These are phyloP conservation scores for Heterococcus sp. DNA, from an alignment of 108 stramenopile genomes.

Conservation along the genomic window DNA sequence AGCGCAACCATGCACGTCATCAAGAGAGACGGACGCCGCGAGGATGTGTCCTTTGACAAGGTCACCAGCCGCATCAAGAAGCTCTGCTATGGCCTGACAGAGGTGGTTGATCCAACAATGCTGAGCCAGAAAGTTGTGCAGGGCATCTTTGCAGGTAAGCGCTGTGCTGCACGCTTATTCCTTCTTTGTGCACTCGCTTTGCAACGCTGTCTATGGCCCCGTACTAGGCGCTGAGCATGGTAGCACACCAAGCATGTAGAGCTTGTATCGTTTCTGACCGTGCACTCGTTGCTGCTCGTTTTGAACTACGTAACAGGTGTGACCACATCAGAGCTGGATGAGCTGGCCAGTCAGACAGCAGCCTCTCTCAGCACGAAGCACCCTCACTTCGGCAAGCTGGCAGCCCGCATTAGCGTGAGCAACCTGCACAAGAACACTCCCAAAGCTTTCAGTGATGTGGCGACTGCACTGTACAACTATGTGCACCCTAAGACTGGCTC, in stretches of 20 bases:
- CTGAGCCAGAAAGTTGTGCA: neutral
- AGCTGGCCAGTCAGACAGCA: conserved; percentile 87
- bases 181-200: neutral
- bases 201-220: neutral
- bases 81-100: conserved; percentile 91
- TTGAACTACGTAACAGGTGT: conserved; percentile 58
- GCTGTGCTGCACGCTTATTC: neutral
- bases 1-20: conserved; percentile 77
- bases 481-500: conserved; percentile 49
- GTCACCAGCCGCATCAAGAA: conserved; percentile 66
- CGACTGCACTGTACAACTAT: conserved; percentile 54
- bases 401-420: conserved; percentile 80
- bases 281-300: neutral
- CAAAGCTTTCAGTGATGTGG: conserved; percentile 71
- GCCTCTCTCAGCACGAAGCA: conserved; percentile 87
- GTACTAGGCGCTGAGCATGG: neutral
- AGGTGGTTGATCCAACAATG: conserved; percentile 49
- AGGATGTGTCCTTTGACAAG: conserved; percentile 93
- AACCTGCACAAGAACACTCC: conserved; percentile 82
- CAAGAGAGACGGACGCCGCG: conserved; percentile 83
- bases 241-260: neutral
- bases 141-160: neutral
- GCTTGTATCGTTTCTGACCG: neutral
- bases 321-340: conserved; percentile 81
- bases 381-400: conserved; percentile 78